Evolutionary conservation across 148 eudicot species (phyloP), one percentile per base, ranked within the genome.

Genomic region (Cornus florida): DNA sequence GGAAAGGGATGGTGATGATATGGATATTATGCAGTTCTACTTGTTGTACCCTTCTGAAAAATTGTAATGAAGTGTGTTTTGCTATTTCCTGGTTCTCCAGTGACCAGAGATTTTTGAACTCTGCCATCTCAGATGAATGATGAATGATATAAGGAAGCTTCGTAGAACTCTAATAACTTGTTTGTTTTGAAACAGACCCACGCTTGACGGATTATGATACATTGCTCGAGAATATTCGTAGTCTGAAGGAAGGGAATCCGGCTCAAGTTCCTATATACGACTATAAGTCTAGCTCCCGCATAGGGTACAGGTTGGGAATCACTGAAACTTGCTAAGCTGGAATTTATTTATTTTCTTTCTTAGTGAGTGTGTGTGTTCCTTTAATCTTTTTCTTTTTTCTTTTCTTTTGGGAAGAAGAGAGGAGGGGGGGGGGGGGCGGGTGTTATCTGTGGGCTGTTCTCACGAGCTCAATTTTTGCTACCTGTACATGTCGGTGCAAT

Each of bases 141-240:
- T 38, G 33, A 33, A 71, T 20, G 31, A 67, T 32, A 11, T 11
- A 32, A n/a, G 31, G 41, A 35, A 10, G 24, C 9, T 32, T 77
- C 20, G n/a, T 76, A 70, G 67, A 68, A 33, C 35, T 66, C 81
- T 85, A 62, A 87, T 64, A 48, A 57, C 28, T 70, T 28, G 38
- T 50, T 67, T 81, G 62, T 82, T 80, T 75, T 78, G 78, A 72
- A 83, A 83, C 92, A 97, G 99, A 97, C 80, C 99, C 99, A 65
- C 92, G 98, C 75, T 79, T 97, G 88, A 94, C 99, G 23, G 99
- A 97, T 88, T 97, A 97, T 83, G 97, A 89, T 81, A 90, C 98
- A 65, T 83, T 97, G 86, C 99, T 97, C 22, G 88, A 92, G 81
- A 97, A 97, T 82, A 88, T 97, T 74, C 86, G 73, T 81, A 95